phyloP scores from a whole-genome alignment of 2,329 filamentous ascomycete genomes.

The Scytalidium sp. region DNA sequence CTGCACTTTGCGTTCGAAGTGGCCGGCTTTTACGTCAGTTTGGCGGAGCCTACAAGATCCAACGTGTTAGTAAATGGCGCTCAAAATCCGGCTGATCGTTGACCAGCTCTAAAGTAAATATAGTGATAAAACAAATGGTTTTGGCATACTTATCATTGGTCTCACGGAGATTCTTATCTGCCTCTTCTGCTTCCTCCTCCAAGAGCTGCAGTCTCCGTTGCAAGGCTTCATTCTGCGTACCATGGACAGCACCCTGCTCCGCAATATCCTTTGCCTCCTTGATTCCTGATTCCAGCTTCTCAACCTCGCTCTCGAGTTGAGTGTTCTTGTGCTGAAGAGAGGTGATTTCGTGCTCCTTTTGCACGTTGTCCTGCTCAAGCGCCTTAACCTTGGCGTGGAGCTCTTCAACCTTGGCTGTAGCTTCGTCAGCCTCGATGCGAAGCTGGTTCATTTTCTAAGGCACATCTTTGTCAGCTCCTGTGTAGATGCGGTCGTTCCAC shows the following conservation, averaged over 20 bases:
- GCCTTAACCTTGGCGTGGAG: conserved; percentile 82
- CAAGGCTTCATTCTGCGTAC: conserved; percentile 87
- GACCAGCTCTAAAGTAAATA: conserved; percentile 4
- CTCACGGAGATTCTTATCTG: conserved; percentile 94
- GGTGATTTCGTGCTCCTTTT: conserved; percentile 97
- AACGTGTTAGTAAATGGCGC: conserved; percentile 13
- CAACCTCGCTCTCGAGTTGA: conserved; percentile 83
- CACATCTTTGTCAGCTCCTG: neutral
- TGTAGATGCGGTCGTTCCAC: conserved; percentile 8
- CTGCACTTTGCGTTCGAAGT: conserved; percentile 99
- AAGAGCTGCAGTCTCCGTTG: conserved; percentile 91
- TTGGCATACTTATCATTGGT: conserved; percentile 90
- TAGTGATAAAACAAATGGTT: neutral
- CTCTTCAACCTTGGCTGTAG: conserved; percentile 78
- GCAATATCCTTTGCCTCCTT: conserved; percentile 86
- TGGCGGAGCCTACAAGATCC: conserved; percentile 74
- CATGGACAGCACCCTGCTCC: conserved; percentile 77
- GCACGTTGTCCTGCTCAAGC: conserved; percentile 90
- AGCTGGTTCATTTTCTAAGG: conserved; percentile 91
- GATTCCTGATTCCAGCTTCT: conserved; percentile 82
- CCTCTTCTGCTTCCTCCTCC: conserved; percentile 96
- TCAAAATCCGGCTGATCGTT: neutral
- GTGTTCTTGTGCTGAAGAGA: conserved; percentile 95
- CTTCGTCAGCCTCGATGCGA: conserved; percentile 89
- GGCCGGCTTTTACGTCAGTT: conserved; percentile 98